These are phyloP conservation scores for Podila epigama DNA, from an alignment of 192 early-diverging fungal species.

Conservation along the genomic window DNA sequence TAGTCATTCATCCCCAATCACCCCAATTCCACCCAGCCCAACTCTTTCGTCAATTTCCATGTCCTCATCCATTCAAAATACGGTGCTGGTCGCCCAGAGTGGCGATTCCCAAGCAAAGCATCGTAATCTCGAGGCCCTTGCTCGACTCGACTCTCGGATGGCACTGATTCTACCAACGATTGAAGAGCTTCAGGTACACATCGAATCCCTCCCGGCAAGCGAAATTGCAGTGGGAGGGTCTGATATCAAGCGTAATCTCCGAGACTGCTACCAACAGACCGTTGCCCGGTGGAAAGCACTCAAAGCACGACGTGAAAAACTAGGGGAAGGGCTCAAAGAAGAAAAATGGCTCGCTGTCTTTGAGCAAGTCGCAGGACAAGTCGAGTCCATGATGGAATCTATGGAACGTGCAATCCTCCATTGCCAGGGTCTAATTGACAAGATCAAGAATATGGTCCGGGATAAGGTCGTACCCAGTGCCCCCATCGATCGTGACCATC, in stretches of 20 bases:
- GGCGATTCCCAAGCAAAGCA: slow-evolving; percentile 3
- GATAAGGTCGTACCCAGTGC: slow-evolving; percentile 32
- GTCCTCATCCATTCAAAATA: neutral
- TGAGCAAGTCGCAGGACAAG: slow-evolving; percentile 59
- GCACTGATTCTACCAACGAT: neutral
- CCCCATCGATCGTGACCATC: slow-evolving; percentile 51
- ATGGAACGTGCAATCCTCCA: slow-evolving; percentile 59
- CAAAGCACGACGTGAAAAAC: slow-evolving; percentile 53
- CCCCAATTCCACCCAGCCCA: neutral
- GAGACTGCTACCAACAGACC: slow-evolving; percentile 21
- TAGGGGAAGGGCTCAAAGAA: slow-evolving; percentile 60
- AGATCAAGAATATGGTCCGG: slow-evolving; percentile 39
- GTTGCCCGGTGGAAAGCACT: slow-evolving; percentile 54
- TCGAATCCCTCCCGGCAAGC: slow-evolving; percentile 51
- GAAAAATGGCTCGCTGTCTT: slow-evolving; percentile 62
- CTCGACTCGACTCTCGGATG: slow-evolving; percentile 50
- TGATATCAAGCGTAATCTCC: neutral
- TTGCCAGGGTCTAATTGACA: slow-evolving; percentile 52
- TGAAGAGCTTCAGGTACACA: neutral
- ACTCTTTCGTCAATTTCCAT: neutral
- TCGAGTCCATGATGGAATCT: slow-evolving; percentile 62
- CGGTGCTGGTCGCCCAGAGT: neutral
- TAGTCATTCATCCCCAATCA: neutral
- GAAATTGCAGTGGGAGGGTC: neutral
- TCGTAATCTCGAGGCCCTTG: slow-evolving; percentile 18